Percentiles rank a stretch among this genome's conserved stretches.
Evolutionary conservation across 2,329 filamentous ascomycete species (phyloP).

Genomic region (Cytospora chrysosperma): DNA sequence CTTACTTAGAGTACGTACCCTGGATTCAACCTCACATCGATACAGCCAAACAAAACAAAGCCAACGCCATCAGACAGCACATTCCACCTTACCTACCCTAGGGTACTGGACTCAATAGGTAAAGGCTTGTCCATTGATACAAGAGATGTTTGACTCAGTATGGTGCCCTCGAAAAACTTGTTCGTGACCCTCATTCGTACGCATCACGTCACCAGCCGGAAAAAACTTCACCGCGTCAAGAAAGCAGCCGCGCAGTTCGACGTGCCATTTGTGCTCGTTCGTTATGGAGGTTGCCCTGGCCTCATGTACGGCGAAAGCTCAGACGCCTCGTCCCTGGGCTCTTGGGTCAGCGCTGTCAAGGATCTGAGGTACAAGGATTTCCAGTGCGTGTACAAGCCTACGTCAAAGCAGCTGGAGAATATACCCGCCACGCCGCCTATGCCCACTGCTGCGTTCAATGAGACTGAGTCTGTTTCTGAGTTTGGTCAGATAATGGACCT

Average conservation of each 20-base stretch:
- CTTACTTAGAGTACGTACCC: no score
- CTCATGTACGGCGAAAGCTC: conserved; percentile 74
- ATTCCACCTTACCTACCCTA: background rate
- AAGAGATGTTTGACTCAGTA: background rate
- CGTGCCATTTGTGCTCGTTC: conserved; percentile 62
- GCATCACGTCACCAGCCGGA: conserved; percentile 78
- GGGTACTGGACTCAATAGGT: no score
- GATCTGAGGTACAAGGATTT: conserved; percentile 72
- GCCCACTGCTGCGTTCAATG: conserved; percentile 42
- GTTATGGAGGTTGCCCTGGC: conserved; percentile 67
- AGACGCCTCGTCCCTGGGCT: conserved; percentile 51
- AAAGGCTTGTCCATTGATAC: background rate
- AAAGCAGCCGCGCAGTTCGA: conserved; percentile 62
- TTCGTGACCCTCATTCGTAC: conserved; percentile 67
- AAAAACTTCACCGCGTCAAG: conserved; percentile 61
- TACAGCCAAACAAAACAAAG: background rate
- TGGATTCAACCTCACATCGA: background rate
- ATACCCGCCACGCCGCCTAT: background rate
- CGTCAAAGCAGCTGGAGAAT: conserved; percentile 25
- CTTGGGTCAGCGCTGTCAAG: conserved; percentile 66
- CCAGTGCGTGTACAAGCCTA: conserved; percentile 58
- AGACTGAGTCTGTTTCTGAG: conserved; percentile 62
- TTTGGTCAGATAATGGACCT: conserved; percentile 63
- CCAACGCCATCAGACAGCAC: background rate
- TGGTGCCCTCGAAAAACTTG: conserved; percentile 13